Conservation (phyloP, 805 yeast species). For the Starmera dryadoides region DNA sequence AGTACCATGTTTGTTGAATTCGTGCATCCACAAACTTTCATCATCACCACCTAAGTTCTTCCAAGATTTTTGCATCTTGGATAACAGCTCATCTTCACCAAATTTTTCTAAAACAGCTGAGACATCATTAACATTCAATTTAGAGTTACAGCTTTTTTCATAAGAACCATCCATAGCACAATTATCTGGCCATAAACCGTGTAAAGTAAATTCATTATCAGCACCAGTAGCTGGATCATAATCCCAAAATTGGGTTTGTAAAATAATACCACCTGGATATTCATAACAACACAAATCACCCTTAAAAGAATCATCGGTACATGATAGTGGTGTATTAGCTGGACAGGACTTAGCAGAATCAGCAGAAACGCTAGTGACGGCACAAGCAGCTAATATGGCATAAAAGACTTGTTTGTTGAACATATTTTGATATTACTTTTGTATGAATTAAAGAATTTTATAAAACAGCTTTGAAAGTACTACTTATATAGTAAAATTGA, state of each 20-base stretch:
- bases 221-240: constrained; percentile 71
- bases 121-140: constrained; percentile 47
- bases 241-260: constrained; percentile 94
- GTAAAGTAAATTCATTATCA: constrained; percentile 64
- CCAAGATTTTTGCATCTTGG: constrained; percentile 60
- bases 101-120: constrained; percentile 35
- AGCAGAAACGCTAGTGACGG: background rate
- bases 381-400: background rate
- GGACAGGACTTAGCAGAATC: constrained; percentile 36
- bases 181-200: constrained; percentile 85
- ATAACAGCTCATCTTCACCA: constrained; percentile 44
- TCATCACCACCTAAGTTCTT: constrained; percentile 65
- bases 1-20: constrained; percentile 90
- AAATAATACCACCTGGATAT: constrained; percentile 73
- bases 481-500: too few species aligned
- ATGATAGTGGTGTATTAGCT: constrained; percentile 48
- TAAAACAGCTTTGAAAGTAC: too few species aligned
- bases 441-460: too few species aligned
- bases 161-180: constrained; percentile 65
- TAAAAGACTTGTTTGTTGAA: background rate
- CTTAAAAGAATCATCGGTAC: constrained; percentile 47
- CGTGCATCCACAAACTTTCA: constrained; percentile 78
- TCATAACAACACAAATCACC: constrained; percentile 78
- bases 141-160: constrained; percentile 68
- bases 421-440: background rate